These are phyloP conservation scores for Salix dunnii DNA, from an alignment of 345 rosid genomes.

Conservation along the genomic window DNA sequence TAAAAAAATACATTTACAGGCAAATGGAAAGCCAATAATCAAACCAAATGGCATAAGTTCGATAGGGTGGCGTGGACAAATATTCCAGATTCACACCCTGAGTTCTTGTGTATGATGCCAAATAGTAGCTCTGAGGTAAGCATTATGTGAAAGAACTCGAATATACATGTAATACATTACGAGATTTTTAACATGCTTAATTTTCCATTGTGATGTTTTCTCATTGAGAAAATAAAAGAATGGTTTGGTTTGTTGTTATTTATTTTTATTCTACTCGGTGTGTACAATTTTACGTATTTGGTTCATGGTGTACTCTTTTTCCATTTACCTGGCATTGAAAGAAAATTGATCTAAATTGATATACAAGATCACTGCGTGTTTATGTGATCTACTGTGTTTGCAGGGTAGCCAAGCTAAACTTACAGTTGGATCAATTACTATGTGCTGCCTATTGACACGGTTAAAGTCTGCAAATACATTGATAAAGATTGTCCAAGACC, in stretches of 20 bases:
- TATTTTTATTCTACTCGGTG: not conserved
- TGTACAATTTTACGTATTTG: not conserved
- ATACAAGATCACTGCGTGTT: not conserved
- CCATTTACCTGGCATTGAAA: not conserved
- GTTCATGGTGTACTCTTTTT: not conserved
- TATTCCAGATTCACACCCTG: conserved; percentile 21
- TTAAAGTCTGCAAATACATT: conserved; percentile 26
- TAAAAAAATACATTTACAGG: conserved; percentile 22
- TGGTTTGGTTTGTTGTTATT: not conserved
- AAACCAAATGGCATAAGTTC: conserved; percentile 21
- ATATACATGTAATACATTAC: not conserved
- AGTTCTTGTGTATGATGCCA: conserved; percentile 22
- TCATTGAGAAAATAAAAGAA: not conserved
- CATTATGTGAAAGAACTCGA: conserved; percentile 11
- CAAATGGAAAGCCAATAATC: conserved; percentile 35
- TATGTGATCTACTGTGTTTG: conserved; percentile 29
- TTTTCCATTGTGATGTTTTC: not conserved
- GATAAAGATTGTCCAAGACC: conserved; percentile 34
- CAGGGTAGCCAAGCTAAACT: conserved; percentile 47
- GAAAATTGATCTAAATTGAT: not conserved
- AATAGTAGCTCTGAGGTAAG: conserved; percentile 39
- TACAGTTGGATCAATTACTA: conserved; percentile 41
- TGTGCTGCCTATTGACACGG: conserved; percentile 40
- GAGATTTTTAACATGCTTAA: not conserved
- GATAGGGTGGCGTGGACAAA: not conserved